A percentile compares a stretch with the other conserved stretches of the same genome.
These are phyloP conservation scores for Penicillium sp. DNA, from an alignment of 2,329 filamentous ascomycete genomes.

Conservation along the genomic window DNA sequence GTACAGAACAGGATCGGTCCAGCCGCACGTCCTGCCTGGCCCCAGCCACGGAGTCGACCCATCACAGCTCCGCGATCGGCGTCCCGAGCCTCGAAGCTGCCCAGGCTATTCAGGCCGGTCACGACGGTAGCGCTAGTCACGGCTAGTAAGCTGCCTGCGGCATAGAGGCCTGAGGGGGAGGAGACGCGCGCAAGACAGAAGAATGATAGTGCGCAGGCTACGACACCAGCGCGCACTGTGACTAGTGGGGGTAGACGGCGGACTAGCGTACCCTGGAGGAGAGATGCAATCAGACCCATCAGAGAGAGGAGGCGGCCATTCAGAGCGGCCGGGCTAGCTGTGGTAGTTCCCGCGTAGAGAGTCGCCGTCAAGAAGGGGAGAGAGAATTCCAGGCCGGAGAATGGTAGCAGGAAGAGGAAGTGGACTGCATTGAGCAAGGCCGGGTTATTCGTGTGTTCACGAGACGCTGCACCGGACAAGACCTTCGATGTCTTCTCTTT, in stretches of 20 bases:
- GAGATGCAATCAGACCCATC: slow-evolving; percentile 84
- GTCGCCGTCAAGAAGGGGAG: slow-evolving; percentile 97
- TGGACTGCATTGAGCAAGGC: slow-evolving; percentile 80
- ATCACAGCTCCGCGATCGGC: slow-evolving; percentile 83
- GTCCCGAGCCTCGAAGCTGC: slow-evolving; percentile 81
- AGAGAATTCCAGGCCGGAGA: slow-evolving; percentile 97
- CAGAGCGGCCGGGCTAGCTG: slow-evolving; percentile 61
- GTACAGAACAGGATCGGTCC: slow-evolving; percentile 91
- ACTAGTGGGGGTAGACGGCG: slow-evolving; percentile 78
- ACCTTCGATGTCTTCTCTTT: background rate
- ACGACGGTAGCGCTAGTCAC: slow-evolving; percentile 94
- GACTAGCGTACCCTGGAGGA: slow-evolving; percentile 93
- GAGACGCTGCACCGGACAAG: background rate
- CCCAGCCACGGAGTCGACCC: slow-evolving; percentile 76
- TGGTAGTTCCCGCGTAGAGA: slow-evolving; percentile 72
- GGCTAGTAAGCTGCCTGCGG: slow-evolving; percentile 79
- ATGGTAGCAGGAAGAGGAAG: slow-evolving; percentile 90
- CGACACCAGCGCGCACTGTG: slow-evolving; percentile 76
- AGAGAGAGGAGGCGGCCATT: slow-evolving; percentile 87
- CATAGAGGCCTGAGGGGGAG: slow-evolving; percentile 71
- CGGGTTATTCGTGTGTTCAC: slow-evolving; percentile 74
- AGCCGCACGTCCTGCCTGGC: slow-evolving; percentile 83
- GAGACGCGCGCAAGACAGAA: slow-evolving; percentile 71
- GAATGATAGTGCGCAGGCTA: slow-evolving; percentile 78
- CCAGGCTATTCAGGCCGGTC: slow-evolving; percentile 86